phyloP scores from a whole-genome alignment of 495 filamentous ascomycete species.

The Gamarada debralockiae region DNA sequence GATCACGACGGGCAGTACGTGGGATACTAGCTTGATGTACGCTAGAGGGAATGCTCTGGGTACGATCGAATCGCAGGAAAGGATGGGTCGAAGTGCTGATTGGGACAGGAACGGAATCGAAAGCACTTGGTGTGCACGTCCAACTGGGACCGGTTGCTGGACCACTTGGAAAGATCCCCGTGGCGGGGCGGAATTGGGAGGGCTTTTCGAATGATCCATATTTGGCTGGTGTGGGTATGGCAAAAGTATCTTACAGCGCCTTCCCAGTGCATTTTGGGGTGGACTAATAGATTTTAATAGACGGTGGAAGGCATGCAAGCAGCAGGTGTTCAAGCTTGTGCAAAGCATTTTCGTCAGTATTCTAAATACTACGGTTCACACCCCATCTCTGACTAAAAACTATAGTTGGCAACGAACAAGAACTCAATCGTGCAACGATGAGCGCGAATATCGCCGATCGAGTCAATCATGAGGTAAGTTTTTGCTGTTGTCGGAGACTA shows the following conservation, averaged over 20 bases:
- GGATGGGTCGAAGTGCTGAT: not conserved
- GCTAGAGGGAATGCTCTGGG: slow-evolving; percentile 75
- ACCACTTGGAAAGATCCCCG: slow-evolving; percentile 67
- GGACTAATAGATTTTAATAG: too few relatives aligned
- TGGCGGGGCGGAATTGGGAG: slow-evolving; percentile 34
- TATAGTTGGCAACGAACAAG: slow-evolving; percentile 61
- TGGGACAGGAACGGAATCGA: slow-evolving; percentile 16
- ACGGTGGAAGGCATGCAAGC: slow-evolving; percentile 78
- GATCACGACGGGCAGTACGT: slow-evolving; percentile 79
- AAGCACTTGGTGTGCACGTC: slow-evolving; percentile 64
- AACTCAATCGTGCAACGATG: slow-evolving; percentile 67
- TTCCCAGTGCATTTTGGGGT: not conserved
- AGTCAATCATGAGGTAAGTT: slow-evolving; percentile 74
- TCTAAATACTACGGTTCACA: not conserved
- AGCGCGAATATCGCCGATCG: slow-evolving; percentile 79
- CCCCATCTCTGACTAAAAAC: not conserved
- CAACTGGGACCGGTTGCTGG: slow-evolving; percentile 87
- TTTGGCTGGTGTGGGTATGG: slow-evolving; percentile 67
- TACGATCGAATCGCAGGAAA: slow-evolving; percentile 40
- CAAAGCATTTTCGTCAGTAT: slow-evolving; percentile 62
- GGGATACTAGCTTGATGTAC: slow-evolving; percentile 53
- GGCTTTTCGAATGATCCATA: slow-evolving; percentile 72
- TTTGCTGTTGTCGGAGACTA: not conserved
- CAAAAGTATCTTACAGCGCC: slow-evolving; percentile 24
- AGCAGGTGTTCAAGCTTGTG: slow-evolving; percentile 74